Evolutionary conservation across 495 filamentous ascomycete genomes (phyloP).

Genomic region (Trichoderma erinaceum): DNA sequence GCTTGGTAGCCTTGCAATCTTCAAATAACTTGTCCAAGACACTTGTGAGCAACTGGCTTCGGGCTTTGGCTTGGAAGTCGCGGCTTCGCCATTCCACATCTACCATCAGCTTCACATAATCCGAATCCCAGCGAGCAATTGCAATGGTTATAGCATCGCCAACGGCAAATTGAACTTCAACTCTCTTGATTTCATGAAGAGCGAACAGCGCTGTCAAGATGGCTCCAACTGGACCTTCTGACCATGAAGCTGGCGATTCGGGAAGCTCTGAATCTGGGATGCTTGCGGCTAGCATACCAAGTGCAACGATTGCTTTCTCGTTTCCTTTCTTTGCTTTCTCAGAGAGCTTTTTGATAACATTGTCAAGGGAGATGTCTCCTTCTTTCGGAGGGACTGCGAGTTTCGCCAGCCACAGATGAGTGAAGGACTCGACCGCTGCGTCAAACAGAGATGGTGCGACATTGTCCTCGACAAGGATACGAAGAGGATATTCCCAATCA

Average conservation of each 20-base stretch:
- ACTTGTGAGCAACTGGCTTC: slow-evolving; percentile 43
- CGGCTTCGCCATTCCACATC: slow-evolving; percentile 38
- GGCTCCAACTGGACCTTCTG: slow-evolving; percentile 29
- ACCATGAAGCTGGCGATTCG: background rate
- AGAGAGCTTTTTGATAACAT: slow-evolving; percentile 52
- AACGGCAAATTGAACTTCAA: slow-evolving; percentile 80
- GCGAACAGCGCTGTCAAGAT: slow-evolving; percentile 60
- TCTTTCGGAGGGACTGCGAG: slow-evolving; percentile 31
- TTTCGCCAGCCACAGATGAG: slow-evolving; percentile 67
- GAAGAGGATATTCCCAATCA: background rate
- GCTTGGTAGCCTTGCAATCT: slow-evolving; percentile 76
- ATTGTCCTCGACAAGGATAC: slow-evolving; percentile 5
- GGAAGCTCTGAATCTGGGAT: slow-evolving; percentile 24
- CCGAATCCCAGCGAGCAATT: slow-evolving; percentile 68
- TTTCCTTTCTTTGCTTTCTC: slow-evolving; percentile 70
- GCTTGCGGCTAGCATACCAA: slow-evolving; percentile 62
- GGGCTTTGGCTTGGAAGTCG: slow-evolving; percentile 27
- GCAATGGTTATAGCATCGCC: slow-evolving; percentile 78
- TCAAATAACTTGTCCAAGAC: slow-evolving; percentile 62
- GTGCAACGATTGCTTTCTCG: slow-evolving; percentile 67
- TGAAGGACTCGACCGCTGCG: slow-evolving; percentile 56
- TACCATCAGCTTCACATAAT: slow-evolving; percentile 43
- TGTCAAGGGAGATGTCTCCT: slow-evolving; percentile 21
- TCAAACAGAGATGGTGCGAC: slow-evolving; percentile 28
- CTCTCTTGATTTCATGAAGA: slow-evolving; percentile 74